These are phyloP conservation scores for Mycosphaerella sp. DNA, from an alignment of 2,329 filamentous ascomycete species.

Conservation along the genomic window DNA sequence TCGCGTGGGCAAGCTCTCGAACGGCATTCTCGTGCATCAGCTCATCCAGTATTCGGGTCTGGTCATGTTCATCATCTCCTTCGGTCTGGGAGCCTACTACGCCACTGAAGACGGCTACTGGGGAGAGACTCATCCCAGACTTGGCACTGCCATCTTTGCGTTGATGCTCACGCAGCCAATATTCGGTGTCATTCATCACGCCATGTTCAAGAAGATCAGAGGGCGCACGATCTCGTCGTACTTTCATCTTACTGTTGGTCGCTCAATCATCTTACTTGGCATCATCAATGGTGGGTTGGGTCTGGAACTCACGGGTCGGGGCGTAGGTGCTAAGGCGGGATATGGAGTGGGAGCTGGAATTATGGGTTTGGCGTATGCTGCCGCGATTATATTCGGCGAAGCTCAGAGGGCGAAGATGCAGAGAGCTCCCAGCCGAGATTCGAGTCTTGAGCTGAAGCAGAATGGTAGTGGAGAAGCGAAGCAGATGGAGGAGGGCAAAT, in stretches of 20 bases:
- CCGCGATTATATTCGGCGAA: slow-evolving; percentile 29
- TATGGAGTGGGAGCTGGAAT: slow-evolving; percentile 47
- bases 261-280: slow-evolving; percentile 44
- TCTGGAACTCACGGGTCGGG: slow-evolving; percentile 42
- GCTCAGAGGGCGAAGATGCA: slow-evolving; percentile 15
- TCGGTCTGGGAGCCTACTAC: slow-evolving; percentile 45
- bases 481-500: neutral
- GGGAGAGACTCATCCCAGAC: slow-evolving; percentile 47
- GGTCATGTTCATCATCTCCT: slow-evolving; percentile 43
- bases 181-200: slow-evolving; percentile 50
- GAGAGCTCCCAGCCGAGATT: slow-evolving; percentile 1
- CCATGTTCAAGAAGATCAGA: slow-evolving; percentile 36
- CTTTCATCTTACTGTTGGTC: slow-evolving; percentile 30
- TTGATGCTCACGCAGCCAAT: slow-evolving; percentile 51
- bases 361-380: slow-evolving; percentile 42
- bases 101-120: slow-evolving; percentile 26
- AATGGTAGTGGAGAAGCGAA: neutral
- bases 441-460: neutral
- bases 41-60: slow-evolving; percentile 47
- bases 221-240: slow-evolving; percentile 44
- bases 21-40: slow-evolving; percentile 41
- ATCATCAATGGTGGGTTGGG: slow-evolving; percentile 54
- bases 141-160: slow-evolving; percentile 48
- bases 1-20: slow-evolving; percentile 40
- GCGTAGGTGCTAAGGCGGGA: slow-evolving; percentile 34